A percentile compares a stretch with the other conserved stretches of the same genome.
Conservation (phyloP, 1,284 basidiomycete species). For the Coniophora puteana region DNA sequence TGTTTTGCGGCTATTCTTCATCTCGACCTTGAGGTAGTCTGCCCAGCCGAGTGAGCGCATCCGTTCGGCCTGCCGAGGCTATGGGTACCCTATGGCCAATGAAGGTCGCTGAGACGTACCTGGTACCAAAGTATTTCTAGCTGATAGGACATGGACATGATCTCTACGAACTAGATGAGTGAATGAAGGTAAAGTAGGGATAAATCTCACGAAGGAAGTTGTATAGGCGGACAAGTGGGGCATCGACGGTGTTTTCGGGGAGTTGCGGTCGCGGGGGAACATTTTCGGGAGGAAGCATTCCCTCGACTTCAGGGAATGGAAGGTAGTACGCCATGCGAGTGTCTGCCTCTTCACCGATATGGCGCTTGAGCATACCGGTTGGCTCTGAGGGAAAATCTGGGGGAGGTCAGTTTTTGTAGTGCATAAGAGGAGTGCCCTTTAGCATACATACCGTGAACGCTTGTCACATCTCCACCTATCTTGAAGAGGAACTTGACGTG, state of each 20-base stretch:
- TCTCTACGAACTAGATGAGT: slow-evolving; percentile 44
- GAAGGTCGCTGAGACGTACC: slow-evolving; percentile 34
- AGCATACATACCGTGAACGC: slow-evolving; percentile 53
- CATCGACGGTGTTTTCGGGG: slow-evolving; percentile 58
- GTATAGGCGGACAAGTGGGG: slow-evolving; percentile 74
- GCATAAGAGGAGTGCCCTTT: neutral
- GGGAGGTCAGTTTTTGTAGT: slow-evolving; percentile 2
- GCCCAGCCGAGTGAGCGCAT: slow-evolving; percentile 78
- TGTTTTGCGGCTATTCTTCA: slow-evolving; percentile 60
- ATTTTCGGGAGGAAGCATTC: slow-evolving; percentile 39
- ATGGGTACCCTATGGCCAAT: neutral
- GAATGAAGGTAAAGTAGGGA: neutral
- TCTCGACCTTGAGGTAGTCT: slow-evolving; percentile 61
- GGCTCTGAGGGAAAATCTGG: slow-evolving; percentile 71
- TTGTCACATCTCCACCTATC: slow-evolving; percentile 68
- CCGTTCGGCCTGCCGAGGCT: slow-evolving; percentile 49
- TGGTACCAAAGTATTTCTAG: slow-evolving; percentile 80
- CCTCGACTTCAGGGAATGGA: slow-evolving; percentile 38
- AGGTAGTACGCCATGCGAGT: slow-evolving; percentile 60
- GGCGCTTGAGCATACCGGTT: slow-evolving; percentile 56
- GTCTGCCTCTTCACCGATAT: slow-evolving; percentile 72
- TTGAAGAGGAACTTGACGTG: slow-evolving; percentile 73
- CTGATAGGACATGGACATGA: slow-evolving; percentile 83
- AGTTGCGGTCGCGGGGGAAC: slow-evolving; percentile 50
- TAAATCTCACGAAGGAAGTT: slow-evolving; percentile 72